A percentile compares a stretch with the other conserved stretches of the same genome.
Conservation (phyloP, 495 filamentous ascomycete species). For the Aspergillus avenaceus region DNA sequence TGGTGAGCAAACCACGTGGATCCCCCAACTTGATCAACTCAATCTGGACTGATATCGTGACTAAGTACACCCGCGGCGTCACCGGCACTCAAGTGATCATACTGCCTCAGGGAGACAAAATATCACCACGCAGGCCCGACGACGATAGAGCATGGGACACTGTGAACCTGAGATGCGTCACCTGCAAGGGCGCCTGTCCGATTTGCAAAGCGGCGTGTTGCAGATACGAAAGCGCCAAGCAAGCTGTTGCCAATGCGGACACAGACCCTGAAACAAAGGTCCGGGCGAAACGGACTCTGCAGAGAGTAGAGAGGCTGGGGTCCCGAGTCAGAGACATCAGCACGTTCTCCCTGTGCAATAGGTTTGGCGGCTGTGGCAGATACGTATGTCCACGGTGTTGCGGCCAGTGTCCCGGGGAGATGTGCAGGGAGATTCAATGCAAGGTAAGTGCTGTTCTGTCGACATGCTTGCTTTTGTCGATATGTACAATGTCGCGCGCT, state of each 20-base stretch:
- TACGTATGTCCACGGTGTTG: constrained; percentile 29
- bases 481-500: neutral
- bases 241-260: neutral
- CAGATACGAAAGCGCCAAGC: constrained; percentile 4
- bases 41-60: no score
- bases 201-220: constrained; percentile 19
- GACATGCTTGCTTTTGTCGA: neutral
- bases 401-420: constrained; percentile 23
- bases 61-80: constrained; percentile 13
- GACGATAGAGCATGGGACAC: constrained; percentile 13
- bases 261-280: neutral
- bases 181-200: constrained; percentile 17
- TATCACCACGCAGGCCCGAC: constrained; percentile 1
- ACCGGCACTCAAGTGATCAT: constrained; percentile 11
- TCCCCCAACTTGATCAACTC: neutral
- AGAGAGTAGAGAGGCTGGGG: constrained; percentile 11
- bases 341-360: constrained; percentile 25
- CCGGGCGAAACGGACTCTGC: constrained; percentile 1
- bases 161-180: constrained; percentile 17
- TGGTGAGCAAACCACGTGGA: constrained; percentile 6
- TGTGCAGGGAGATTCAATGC: constrained; percentile 30
- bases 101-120: neutral
- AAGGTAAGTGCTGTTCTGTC: constrained; percentile 14
- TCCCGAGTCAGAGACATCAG: constrained; percentile 7
- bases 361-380: constrained; percentile 18